Conservation (phyloP, 2,329 filamentous ascomycete genomes). For the Fusarium staphyleae region DNA sequence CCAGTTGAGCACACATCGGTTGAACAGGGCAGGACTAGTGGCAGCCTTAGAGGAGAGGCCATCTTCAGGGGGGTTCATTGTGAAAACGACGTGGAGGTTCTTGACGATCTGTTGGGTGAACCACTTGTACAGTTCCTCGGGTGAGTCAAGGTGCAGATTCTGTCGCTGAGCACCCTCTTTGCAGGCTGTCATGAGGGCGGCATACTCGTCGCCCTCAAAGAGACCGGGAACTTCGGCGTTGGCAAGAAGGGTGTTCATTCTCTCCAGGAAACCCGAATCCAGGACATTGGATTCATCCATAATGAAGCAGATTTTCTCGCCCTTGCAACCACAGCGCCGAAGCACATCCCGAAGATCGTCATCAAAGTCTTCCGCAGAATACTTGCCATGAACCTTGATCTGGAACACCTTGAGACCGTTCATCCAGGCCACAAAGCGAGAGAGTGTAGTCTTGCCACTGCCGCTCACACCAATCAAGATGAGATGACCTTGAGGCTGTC, state of each 20-base stretch:
- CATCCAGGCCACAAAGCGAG: conserved; percentile 99
- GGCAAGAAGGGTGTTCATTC: conserved; percentile 98
- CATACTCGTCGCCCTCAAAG: conserved; percentile 98
- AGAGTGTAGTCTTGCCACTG: conserved; percentile 97
- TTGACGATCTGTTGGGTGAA: conserved; percentile 99
- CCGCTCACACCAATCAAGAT: conserved; percentile 99
- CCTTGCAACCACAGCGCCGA: conserved; percentile 92
- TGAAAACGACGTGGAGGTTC: conserved; percentile 98
- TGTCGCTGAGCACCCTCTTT: conserved; percentile 98
- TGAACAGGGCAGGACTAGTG: conserved; percentile 97
- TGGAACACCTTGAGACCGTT: conserved; percentile 99
- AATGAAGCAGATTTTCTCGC: conserved; percentile 99
- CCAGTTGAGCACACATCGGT: conserved; percentile 99
- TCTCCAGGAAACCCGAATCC: conserved; percentile 96
- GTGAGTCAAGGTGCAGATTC: conserved; percentile 92
- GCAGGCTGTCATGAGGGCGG: conserved; percentile 98
- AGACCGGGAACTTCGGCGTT: conserved; percentile 99
- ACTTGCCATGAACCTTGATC: conserved; percentile 99
- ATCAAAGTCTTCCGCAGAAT: conserved; percentile 98
- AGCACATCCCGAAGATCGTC: conserved; percentile 95
- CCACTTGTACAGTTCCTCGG: conserved; percentile 99
- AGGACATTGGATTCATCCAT: conserved; percentile 99
- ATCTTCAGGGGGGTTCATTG: conserved; percentile 98
- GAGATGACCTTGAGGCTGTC: conserved; percentile 96
- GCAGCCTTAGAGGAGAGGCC: conserved; percentile 95